Conservation (phyloP, 306 rosid species). For the Cyclanthera cordifolia region DNA sequence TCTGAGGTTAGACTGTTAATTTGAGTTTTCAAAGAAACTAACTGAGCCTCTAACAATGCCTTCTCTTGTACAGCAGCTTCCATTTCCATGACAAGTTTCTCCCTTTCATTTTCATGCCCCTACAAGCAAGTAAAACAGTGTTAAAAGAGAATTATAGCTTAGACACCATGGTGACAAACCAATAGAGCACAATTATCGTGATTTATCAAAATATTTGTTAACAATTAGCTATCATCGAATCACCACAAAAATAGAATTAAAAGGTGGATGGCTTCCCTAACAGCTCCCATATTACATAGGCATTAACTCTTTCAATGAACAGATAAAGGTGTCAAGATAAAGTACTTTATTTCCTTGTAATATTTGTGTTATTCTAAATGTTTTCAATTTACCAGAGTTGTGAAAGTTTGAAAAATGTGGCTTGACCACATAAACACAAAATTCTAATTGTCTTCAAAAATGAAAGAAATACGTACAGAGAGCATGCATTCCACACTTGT, state of each 20-base stretch:
- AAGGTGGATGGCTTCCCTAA: background rate
- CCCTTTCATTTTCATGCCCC: constrained; percentile 92
- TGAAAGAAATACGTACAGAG: background rate
- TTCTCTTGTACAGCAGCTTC: constrained; percentile 71
- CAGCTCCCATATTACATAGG: background rate
- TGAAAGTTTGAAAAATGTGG: background rate
- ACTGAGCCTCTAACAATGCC: constrained; percentile 56
- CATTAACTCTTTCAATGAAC: background rate
- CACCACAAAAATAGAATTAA: background rate
- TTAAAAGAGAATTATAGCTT: background rate
- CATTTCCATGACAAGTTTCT: constrained; percentile 90
- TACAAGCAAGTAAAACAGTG: constrained; percentile 22
- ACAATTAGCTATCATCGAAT: background rate
- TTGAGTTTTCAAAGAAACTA: constrained; percentile 42
- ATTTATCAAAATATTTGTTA: background rate
- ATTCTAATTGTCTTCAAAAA: background rate
- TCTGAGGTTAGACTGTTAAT: constrained; percentile 44
- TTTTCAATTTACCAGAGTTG: background rate
- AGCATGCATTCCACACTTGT: background rate
- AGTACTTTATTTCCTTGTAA: background rate
- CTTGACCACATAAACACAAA: background rate
- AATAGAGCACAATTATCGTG: background rate
- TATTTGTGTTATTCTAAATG: background rate
- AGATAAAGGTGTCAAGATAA: background rate
- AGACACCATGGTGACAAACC: constrained; percentile 1